Evolutionary conservation across 2,329 filamentous ascomycete genomes (phyloP), one percentile per base, ranked within the genome.

Genomic region (Fusarium mundagurra): DNA sequence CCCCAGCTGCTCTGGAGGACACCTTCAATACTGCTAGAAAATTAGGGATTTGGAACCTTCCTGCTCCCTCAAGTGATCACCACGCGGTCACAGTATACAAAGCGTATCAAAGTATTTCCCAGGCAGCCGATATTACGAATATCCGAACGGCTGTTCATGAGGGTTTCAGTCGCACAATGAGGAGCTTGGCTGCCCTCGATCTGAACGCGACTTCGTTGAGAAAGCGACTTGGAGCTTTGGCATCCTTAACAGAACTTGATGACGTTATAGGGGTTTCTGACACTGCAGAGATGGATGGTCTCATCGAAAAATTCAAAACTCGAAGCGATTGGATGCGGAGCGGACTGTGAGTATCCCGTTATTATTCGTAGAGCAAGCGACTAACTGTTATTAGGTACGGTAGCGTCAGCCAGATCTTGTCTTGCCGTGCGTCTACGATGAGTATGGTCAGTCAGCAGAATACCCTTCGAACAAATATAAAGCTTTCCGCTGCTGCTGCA

Each of bases 11-110:
- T 2, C 85, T 93, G 13, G 92, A 94, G 53, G 92, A 89, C 70
- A 94, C 94, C 61, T 92, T 97, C 72, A 89, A 91, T 61, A 94
- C 94, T 11, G 95, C 95, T 27, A 90, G 94, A 68, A 93, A 92
- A 73, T 86, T 98, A 22, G 95, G 96, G 75, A 92, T 96, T 78
- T 99, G 96, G 96, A 95, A 98, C 80, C 87, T 98, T 27, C 93
- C 94, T 20, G 91, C 92, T 1, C 93, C 95, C 13, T 84, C 87
- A 6, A 89, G 88, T 55, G 85, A 88, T 18, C 92, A 90, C 36
- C 90, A 92, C 63, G 87, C 92, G 3, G 91, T 92, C 7, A 92
- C 90, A 2, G 85, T 96, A 2, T 98, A 97, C 83, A 93, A 92
- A 77, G 91, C 91, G 0, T 95, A 97, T 67, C 94, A 98, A 80